Percentiles rank a stretch among this genome's conserved stretches.
Conservation (phyloP, 2,329 filamentous ascomycete species). For the Ophiostoma novo-ulmi region DNA sequence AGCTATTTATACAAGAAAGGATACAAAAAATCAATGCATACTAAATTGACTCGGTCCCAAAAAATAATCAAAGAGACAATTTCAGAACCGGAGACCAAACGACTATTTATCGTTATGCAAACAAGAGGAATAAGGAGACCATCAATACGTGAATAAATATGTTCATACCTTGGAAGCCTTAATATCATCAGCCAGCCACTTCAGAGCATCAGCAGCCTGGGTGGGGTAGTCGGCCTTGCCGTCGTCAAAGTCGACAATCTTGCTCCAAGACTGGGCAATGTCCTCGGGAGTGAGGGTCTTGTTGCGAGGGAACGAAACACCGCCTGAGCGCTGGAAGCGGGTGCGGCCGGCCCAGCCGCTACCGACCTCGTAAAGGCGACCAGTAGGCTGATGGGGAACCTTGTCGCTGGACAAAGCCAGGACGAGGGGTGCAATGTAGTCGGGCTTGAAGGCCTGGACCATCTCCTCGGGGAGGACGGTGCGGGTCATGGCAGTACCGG, state of each 20-base stretch:
- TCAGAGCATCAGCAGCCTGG: constrained; percentile 68
- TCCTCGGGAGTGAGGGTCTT: constrained; percentile 78
- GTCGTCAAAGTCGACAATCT: constrained; percentile 82
- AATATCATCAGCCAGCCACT: constrained; percentile 71
- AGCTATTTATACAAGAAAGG: constrained; percentile 21
- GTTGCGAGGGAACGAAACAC: constrained; percentile 86
- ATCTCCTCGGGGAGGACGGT: constrained; percentile 95
- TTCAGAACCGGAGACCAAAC: neutral
- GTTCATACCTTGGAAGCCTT: constrained; percentile 49
- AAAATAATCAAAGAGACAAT: neutral
- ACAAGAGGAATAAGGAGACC: constrained; percentile 21
- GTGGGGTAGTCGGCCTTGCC: constrained; percentile 81
- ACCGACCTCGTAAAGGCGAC: constrained; percentile 88
- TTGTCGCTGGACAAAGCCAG: constrained; percentile 80
- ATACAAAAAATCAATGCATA: constrained; percentile 15
- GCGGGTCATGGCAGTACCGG: constrained; percentile 89
- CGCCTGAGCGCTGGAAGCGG: constrained; percentile 88
- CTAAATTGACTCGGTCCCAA: neutral
- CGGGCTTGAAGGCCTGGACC: constrained; percentile 98
- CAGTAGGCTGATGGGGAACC: constrained; percentile 75
- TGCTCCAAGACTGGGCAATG: constrained; percentile 67
- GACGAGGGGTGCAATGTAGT: constrained; percentile 93
- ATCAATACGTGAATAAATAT: neutral
- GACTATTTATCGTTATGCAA: constrained; percentile 3
- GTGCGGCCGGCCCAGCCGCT: constrained; percentile 90